These are phyloP conservation scores for Podospora didyma DNA, from an alignment of 495 filamentous ascomycete genomes.

Conservation along the genomic window DNA sequence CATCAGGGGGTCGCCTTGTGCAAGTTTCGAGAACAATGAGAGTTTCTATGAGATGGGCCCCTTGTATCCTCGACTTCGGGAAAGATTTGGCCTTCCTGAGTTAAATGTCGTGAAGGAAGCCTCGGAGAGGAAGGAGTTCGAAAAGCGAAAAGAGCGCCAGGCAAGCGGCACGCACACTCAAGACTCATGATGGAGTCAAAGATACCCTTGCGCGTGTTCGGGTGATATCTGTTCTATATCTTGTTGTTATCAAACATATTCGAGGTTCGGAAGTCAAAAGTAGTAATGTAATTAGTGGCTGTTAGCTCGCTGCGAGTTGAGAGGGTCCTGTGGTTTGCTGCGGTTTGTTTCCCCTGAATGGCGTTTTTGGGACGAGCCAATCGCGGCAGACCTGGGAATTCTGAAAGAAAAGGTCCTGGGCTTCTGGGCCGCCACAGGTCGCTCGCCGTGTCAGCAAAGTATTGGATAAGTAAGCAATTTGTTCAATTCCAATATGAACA, in stretches of 20 bases:
- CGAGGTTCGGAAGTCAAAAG: not conserved
- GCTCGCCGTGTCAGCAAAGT: no score
- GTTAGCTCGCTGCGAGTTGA: not conserved
- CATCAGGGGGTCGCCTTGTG: conserved; percentile 61
- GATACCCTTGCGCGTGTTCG: not conserved
- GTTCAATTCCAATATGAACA: no score
- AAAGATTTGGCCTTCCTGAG: conserved; percentile 32
- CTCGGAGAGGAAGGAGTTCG: conserved; percentile 6
- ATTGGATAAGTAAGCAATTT: no score
- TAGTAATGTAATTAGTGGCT: not conserved
- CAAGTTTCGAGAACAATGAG: conserved; percentile 40
- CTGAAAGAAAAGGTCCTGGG: no score
- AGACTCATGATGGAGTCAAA: not conserved
- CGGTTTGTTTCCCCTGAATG: not conserved
- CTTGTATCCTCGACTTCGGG: conserved; percentile 32
- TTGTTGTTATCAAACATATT: not conserved
- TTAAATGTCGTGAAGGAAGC: conserved; percentile 8
- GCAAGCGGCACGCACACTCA: not conserved
- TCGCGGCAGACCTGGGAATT: no score
- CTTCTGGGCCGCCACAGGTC: no score
- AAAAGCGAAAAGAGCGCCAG: not conserved
- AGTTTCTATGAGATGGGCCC: conserved; percentile 48
- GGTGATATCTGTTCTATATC: not conserved
- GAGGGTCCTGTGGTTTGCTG: not conserved
- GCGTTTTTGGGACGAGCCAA: no score